These are phyloP conservation scores for Salicornia ramosissima DNA, from an alignment of 148 eudicot species.

Conservation along the genomic window DNA sequence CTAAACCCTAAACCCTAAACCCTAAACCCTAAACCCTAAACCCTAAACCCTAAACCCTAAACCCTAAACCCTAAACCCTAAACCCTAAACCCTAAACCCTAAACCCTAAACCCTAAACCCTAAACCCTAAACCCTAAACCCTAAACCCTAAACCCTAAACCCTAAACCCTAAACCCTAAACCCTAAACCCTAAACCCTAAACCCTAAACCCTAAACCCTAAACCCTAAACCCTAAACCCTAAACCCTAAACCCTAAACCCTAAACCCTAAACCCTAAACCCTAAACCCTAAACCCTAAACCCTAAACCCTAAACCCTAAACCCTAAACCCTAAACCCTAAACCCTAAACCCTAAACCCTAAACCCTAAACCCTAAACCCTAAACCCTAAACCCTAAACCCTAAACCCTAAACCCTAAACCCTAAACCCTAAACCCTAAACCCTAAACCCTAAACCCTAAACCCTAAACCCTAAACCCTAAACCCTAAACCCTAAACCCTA, in stretches of 20 bases:
- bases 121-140: not conserved
- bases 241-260: not conserved
- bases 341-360: conserved; percentile 1
- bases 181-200: not conserved
- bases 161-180: not conserved
- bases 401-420: too few species aligned
- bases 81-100: conserved; percentile 1
- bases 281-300: not conserved
- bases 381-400: too few species aligned
- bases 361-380: too few species aligned
- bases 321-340: not conserved
- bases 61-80: not conserved
- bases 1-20: conserved; percentile 10
- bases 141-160: not conserved
- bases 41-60: conserved; percentile 13
- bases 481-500: too few species aligned
- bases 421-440: too few species aligned
- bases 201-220: not conserved
- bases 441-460: too few species aligned
- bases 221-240: conserved; percentile 1
- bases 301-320: not conserved
- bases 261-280: not conserved
- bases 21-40: conserved; percentile 15
- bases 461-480: too few species aligned
- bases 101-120: not conserved